Conservation (phyloP, 2,329 filamentous ascomycete genomes). For the Fusarium transvaalense region DNA sequence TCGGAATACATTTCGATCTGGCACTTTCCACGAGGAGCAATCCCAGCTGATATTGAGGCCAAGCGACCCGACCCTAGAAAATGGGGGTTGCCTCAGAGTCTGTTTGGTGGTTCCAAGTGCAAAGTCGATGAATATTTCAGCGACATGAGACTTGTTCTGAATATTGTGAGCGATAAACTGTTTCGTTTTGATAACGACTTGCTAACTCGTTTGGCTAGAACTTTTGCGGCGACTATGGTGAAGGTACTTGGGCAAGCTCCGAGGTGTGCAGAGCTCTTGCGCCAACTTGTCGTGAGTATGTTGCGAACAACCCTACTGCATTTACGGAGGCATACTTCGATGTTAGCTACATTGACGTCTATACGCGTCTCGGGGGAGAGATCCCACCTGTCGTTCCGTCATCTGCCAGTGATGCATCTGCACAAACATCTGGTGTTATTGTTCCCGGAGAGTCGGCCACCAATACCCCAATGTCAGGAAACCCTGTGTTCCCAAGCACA, state of each 20-base stretch:
- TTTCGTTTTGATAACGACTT: rapidly evolving
- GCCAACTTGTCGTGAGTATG: constrained; percentile 61
- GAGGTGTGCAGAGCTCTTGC: constrained; percentile 58
- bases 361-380: constrained; percentile 44
- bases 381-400: constrained; percentile 16
- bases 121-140: constrained; percentile 75
- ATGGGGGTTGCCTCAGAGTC: constrained; percentile 78
- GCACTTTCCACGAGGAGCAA: constrained; percentile 76
- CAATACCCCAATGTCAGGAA: constrained; percentile 10
- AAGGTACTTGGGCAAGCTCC: constrained; percentile 56
- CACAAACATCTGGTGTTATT: neutral
- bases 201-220: constrained; percentile 55
- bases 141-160: constrained; percentile 78
- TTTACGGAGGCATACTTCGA: constrained; percentile 63
- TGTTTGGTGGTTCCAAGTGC: constrained; percentile 75
- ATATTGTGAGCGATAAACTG: constrained; percentile 62
- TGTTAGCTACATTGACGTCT: constrained; percentile 67
- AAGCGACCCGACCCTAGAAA: constrained; percentile 70
- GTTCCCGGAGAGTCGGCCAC: neutral
- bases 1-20: constrained; percentile 76
- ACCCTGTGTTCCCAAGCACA: neutral
- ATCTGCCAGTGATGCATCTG: neutral
- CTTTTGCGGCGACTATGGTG: constrained; percentile 84
- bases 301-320: constrained; percentile 59
- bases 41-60: constrained; percentile 74